Evolutionary conservation across 2,329 filamentous ascomycete genomes (phyloP), one percentile per base, ranked within the genome.

Genomic region (Thielaviopsis punctulata): DNA sequence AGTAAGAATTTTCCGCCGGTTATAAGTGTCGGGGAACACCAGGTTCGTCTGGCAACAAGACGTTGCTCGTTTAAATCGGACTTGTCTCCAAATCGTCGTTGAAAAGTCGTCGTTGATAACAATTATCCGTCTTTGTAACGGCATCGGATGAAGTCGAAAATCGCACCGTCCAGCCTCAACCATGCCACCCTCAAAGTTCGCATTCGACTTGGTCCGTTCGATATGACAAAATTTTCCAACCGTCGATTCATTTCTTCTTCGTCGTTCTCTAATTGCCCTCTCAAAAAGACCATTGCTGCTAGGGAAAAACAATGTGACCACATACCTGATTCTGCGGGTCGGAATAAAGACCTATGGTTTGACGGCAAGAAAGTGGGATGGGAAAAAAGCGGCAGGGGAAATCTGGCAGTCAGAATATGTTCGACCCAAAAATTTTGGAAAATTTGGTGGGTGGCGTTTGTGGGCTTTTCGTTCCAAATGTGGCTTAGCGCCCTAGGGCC

Each of bases 281-380:
- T 54, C 47, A 44, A 18, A 43, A 44, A 51, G 18, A 36, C 51
- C 18, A 49, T 9, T 43, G 39, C 21, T 19, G 13, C 30, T 41
- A n/a, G 19, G 10, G 19, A 23, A n/a, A 45, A 36, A 39, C 43
- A 46, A 22, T 33, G 22, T 24, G n/a, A 13, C 21, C 24, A 55
- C 53, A 49, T 55, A 55, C 53, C 49, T 55, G 53, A 45, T 52
- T 55, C 39, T 52, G 45, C 50, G 53, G 49, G 49, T 47, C 53
- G 45, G 48, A 43, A 52, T 52, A 52, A 46, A 55, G 49, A 55
- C 53, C 45, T 53, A 49, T 51, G 52, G 44, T 57, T n/a, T 55
- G 45, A 55, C 53, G 52, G n/a, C 49, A 52, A 49, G 33, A 52
- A 49, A 52, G 51, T 49, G 41, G 47, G 41, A 52, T 55, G 36